These are phyloP conservation scores for Diaporthe sp. DNA, from an alignment of 2,329 filamentous ascomycete species.

Conservation along the genomic window DNA sequence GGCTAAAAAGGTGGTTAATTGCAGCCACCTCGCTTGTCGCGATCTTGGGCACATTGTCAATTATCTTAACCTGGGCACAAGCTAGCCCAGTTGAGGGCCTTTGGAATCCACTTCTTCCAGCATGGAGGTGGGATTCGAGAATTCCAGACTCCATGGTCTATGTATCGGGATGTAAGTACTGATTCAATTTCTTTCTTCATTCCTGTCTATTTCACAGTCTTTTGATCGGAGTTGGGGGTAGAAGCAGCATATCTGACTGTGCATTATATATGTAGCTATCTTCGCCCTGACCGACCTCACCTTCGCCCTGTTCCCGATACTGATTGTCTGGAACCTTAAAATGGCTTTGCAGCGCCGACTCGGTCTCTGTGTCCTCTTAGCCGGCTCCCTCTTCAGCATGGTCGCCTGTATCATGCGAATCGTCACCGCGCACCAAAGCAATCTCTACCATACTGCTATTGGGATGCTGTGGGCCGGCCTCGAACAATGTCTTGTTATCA, in stretches of 20 bases:
- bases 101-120: not conserved
- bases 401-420: constrained; percentile 14
- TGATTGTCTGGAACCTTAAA: constrained; percentile 41
- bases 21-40: not conserved
- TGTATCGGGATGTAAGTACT: not conserved
- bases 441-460: not conserved
- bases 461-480: not conserved
- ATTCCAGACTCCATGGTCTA: not conserved
- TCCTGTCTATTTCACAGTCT: not conserved
- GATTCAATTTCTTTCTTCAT: not conserved
- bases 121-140: not conserved
- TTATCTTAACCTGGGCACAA: not conserved
- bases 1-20: not conserved
- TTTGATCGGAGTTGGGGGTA: not conserved
- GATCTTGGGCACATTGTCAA: not conserved
- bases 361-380: constrained; percentile 35
- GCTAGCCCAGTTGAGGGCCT: not conserved
- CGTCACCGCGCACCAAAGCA: not conserved
- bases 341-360: constrained; percentile 35
- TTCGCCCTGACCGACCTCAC: constrained; percentile 39
- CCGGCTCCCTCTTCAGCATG: constrained; percentile 33
- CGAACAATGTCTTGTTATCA: not conserved
- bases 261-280: not conserved
- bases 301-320: constrained; percentile 40
- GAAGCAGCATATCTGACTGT: not conserved